These are phyloP conservation scores for Colletotrichum sp. DNA, from an alignment of 2,329 filamentous ascomycete genomes.

Conservation along the genomic window DNA sequence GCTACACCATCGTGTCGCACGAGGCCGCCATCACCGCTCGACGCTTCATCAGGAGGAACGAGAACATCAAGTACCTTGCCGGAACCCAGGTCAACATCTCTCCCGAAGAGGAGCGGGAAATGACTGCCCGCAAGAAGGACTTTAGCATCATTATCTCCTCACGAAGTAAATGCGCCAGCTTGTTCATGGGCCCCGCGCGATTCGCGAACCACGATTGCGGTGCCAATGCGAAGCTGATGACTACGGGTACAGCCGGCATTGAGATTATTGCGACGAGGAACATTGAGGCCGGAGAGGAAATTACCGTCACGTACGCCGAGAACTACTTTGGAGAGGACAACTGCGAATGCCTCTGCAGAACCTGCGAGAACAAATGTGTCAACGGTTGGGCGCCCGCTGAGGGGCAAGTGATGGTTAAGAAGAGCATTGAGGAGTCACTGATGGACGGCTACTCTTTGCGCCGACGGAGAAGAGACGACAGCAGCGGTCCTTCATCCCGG, in stretches of 20 bases:
- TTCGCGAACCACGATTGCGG: constrained; percentile 98
- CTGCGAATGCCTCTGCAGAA: constrained; percentile 90
- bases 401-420: constrained; percentile 49
- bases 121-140: constrained; percentile 84
- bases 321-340: constrained; percentile 97
- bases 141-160: constrained; percentile 97
- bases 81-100: constrained; percentile 94
- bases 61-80: constrained; percentile 87
- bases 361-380: constrained; percentile 75
- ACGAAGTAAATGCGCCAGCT: constrained; percentile 84
- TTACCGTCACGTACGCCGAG: constrained; percentile 94
- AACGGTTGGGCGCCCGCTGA: constrained; percentile 82
- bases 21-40: constrained; percentile 89
- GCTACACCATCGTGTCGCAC: constrained; percentile 89
- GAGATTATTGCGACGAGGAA: constrained; percentile 84
- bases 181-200: constrained; percentile 93
- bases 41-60: constrained; percentile 77
- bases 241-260: constrained; percentile 84
- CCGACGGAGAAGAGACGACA: constrained; percentile 56
- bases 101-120: constrained; percentile 83
- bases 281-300: constrained; percentile 89
- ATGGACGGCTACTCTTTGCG: constrained; percentile 62
- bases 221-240: constrained; percentile 88
- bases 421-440: constrained; percentile 58
- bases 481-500: constrained; percentile 54